phyloP scores from a whole-genome alignment of 2,329 filamentous ascomycete species.

The Penicillium sp. region DNA sequence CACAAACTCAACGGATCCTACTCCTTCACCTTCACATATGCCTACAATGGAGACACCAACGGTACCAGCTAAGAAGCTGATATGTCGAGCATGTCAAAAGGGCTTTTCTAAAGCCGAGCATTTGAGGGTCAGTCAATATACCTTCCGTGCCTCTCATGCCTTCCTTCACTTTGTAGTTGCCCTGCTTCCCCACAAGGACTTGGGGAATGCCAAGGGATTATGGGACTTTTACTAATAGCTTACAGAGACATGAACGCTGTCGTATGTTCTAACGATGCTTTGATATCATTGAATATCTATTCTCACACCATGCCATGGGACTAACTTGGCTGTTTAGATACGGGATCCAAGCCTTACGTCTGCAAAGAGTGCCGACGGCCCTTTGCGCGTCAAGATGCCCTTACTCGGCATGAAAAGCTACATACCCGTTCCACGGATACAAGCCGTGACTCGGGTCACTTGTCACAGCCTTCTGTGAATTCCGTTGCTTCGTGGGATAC shows the following conservation, averaged over 20 bases:
- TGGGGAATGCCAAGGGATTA: neutral
- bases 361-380: conserved; percentile 45
- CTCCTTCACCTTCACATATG: conserved; percentile 8
- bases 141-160: neutral
- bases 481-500: conserved; percentile 29
- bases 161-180: neutral
- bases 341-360: conserved; percentile 44
- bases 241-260: conserved; percentile 47
- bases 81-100: conserved; percentile 45
- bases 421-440: conserved; percentile 34
- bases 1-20: conserved; percentile 12
- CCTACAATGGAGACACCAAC: conserved; percentile 15
- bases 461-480: conserved; percentile 21
- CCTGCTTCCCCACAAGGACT: conserved; percentile 13
- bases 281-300: too few relatives aligned
- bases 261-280: conserved; percentile 32
- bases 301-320: too few relatives aligned
- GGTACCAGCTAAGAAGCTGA: conserved; percentile 29
- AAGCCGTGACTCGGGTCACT: conserved; percentile 19
- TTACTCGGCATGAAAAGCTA: conserved; percentile 48
- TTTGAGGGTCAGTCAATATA: conserved; percentile 34
- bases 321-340: conserved; percentile 36
- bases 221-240: conserved; percentile 11
- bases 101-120: conserved; percentile 47
- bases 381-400: conserved; percentile 48